Base-by-base conservation (phyloP, 768 basidiomycete species). In the Cystobasidium tubakii region DNA sequence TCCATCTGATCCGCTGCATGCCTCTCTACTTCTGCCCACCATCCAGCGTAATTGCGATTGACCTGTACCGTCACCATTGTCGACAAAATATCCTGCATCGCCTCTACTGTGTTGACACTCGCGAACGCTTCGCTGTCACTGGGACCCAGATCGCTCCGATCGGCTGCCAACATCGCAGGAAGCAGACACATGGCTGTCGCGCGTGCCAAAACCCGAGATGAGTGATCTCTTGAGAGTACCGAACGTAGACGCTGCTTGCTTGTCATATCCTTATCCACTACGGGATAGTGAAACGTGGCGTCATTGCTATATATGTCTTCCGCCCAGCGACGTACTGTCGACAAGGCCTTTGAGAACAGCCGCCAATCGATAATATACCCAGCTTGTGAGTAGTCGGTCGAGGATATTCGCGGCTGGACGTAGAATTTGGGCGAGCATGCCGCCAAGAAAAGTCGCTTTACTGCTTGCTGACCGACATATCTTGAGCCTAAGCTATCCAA, bases 351-450 rank as follows among this genome's bases (percentile, higher is more conserved):
- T n/a, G 10, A 3, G 25, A 62, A 29, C 3, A 29, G 25, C 15
- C 15, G 31, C 31, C 15, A n/a, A 29, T 62, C 13, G 23, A 62
- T 62, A 4, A 39, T 21, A 62, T 29, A n/a, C 23, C 6, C 46
- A 17, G n/a, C 46, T 3, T 21, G 21, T n/a, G 9, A 6, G 10
- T 13, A 2, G 25, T 27, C 17, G 25, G 9, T 2, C 9, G 9
- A 33, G 13, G 60, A n/a, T 39, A 15, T 62, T 7, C 21, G 31
- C 9, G 60, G 60, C 36, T 33, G 31, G 7, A 6, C 13, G 31
- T 66, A 25, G 29, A 46, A 67, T 17, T 53, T 43, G 12, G 66
- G 66, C 39, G 66, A 67, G 44, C 66, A 67, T 2, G 66, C 66
- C 3, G 66, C 66, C 27, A 12, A 12, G 44, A 67, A 27, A 9